Evolutionary conservation across 2,329 filamentous ascomycete species (phyloP).

Genomic region (Colletotrichum tanaceti): DNA sequence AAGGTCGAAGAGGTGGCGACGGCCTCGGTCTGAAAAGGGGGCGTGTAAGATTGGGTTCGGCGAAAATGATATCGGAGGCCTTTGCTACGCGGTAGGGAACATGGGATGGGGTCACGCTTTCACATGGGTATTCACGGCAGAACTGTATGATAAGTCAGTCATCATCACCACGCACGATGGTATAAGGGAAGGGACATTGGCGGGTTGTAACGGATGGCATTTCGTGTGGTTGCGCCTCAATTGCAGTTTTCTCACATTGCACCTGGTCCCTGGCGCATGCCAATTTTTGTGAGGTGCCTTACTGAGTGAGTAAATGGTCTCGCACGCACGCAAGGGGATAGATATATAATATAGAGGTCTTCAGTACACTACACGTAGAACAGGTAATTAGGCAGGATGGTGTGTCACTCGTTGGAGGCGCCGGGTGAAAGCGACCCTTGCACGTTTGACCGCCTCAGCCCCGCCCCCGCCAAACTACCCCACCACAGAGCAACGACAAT

Average conservation of each 20-base stretch:
- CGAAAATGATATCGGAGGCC: conserved; percentile 19
- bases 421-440: conserved; percentile 21
- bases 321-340: conserved; percentile 4
- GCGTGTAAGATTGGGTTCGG: conserved; percentile 12
- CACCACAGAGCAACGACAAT: conserved; percentile 39
- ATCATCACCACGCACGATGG: conserved; percentile 10
- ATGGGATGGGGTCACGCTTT: conserved; percentile 23
- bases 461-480: conserved; percentile 40
- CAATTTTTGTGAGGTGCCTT: not conserved
- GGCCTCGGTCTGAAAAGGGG: conserved; percentile 39
- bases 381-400: too few species aligned
- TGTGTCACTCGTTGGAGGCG: conserved; percentile 5
- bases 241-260: conserved; percentile 19
- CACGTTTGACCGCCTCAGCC: conserved; percentile 40
- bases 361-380: too few species aligned
- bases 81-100: not conserved
- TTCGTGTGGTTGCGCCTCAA: conserved; percentile 12
- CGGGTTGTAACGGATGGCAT: conserved; percentile 8
- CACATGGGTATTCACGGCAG: conserved; percentile 21
- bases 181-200: conserved; percentile 12
- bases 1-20: conserved; percentile 49
- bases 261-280: not conserved
- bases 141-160: conserved; percentile 32
- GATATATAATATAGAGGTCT: too few species aligned
- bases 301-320: conserved; percentile 13